Evolutionary conservation across 768 basidiomycete genomes (phyloP).

Genomic region (Podaxis sp.): DNA sequence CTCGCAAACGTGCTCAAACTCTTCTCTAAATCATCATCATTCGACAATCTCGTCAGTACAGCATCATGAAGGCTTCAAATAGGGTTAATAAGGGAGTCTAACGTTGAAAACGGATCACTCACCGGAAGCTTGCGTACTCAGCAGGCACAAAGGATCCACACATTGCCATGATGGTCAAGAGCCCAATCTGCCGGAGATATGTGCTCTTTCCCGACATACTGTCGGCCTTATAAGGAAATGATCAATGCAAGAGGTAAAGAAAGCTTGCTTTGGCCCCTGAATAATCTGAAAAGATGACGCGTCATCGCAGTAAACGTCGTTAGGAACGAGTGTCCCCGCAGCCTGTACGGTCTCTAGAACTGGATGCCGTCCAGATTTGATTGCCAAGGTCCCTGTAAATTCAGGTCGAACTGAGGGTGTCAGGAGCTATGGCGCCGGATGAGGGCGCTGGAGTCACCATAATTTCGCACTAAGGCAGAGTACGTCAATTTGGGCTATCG

Average conservation of each 20-base stretch:
- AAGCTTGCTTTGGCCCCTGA: constrained; percentile 80
- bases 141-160: constrained; percentile 92
- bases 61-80: constrained; percentile 71
- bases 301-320: constrained; percentile 88
- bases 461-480: constrained; percentile 41
- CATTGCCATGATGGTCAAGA: constrained; percentile 85
- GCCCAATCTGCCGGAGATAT: constrained; percentile 83
- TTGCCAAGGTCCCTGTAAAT: constrained; percentile 85
- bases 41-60: constrained; percentile 84
- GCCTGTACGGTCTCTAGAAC: constrained; percentile 75
- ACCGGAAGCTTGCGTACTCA: constrained; percentile 90
- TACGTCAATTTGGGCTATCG: not conserved
- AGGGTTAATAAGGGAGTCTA: not conserved
- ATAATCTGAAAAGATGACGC: constrained; percentile 88
- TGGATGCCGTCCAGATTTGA: constrained; percentile 89
- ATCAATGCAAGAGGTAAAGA: not conserved
- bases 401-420: constrained; percentile 77
- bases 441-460: constrained; percentile 30
- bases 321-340: constrained; percentile 73
- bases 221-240: not conserved
- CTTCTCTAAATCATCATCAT: constrained; percentile 91
- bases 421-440: not conserved
- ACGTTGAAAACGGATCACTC: constrained; percentile 2
- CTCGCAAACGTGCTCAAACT: constrained; percentile 92
- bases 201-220: constrained; percentile 88